phyloP scores from a whole-genome alignment of 2,329 filamentous ascomycete species.

The Ophioceras dolichostomum region DNA sequence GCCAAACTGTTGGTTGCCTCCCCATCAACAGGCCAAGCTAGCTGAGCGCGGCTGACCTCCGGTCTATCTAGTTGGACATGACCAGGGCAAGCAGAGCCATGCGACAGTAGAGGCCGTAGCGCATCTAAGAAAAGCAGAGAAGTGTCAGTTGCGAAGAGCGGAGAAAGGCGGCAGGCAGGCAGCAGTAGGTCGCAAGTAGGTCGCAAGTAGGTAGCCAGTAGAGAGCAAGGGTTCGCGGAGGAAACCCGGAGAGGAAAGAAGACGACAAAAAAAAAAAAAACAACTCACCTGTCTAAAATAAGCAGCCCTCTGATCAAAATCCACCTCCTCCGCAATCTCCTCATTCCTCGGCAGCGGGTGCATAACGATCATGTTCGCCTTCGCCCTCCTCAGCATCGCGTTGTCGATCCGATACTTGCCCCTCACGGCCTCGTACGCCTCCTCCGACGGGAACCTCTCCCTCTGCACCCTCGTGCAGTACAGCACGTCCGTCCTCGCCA shows the following conservation, averaged over 20 bases:
- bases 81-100: slow-evolving; percentile 95
- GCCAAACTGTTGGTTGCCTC: no score
- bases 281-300: slow-evolving; percentile 95
- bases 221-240: neutral
- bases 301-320: slow-evolving; percentile 91
- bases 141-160: no score
- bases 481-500: slow-evolving; percentile 78
- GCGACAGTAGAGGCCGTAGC: slow-evolving; percentile 92
- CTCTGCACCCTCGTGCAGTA: slow-evolving; percentile 97
- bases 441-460: slow-evolving; percentile 76
- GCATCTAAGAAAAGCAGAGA: slow-evolving; percentile 53
- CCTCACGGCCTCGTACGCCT: slow-evolving; percentile 79
- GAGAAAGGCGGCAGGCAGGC: no score
- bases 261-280: neutral
- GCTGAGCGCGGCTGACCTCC: no score
- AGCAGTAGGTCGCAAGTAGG: slow-evolving; percentile 19
- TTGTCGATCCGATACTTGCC: slow-evolving; percentile 85
- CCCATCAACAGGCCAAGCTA: no score
- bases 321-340: slow-evolving; percentile 90
- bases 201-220: slow-evolving; percentile 18
- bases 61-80: slow-evolving; percentile 53
- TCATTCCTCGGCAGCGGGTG: slow-evolving; percentile 89
- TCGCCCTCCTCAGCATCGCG: slow-evolving; percentile 77
- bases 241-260: no score
- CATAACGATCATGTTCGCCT: slow-evolving; percentile 87